These are phyloP conservation scores for Phytophthora rubi DNA, from an alignment of 352 stramenopile genomes.

Conservation along the genomic window DNA sequence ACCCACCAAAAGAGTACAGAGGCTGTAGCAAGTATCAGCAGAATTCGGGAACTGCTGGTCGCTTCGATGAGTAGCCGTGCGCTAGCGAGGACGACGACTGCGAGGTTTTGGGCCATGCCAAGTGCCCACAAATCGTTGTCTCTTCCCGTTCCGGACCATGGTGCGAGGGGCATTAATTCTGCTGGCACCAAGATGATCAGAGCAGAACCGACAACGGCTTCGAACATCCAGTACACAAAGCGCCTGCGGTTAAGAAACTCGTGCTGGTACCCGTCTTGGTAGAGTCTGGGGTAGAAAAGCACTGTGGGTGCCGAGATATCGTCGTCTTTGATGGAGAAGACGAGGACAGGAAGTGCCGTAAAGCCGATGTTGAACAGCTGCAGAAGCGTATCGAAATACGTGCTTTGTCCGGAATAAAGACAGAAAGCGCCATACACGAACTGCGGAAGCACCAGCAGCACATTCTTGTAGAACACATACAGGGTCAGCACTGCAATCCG, in stretches of 20 bases:
- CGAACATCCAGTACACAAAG: slow-evolving; percentile 68
- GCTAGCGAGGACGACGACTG: slow-evolving; percentile 64
- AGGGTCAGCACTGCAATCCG: slow-evolving; percentile 70
- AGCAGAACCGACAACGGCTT: slow-evolving; percentile 54
- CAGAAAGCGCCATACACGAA: slow-evolving; percentile 80
- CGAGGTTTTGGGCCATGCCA: slow-evolving; percentile 70
- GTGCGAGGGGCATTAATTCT: slow-evolving; percentile 45
- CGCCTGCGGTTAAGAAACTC: slow-evolving; percentile 55
- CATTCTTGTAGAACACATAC: slow-evolving; percentile 92
- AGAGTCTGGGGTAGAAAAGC: slow-evolving; percentile 58
- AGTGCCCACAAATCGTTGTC: slow-evolving; percentile 78
- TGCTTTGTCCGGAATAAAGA: slow-evolving; percentile 79
- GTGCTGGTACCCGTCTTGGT: slow-evolving; percentile 57
- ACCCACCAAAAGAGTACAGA: slow-evolving; percentile 62
- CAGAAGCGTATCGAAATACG: slow-evolving; percentile 79
- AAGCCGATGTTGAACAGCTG: slow-evolving; percentile 87
- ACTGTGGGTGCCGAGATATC: slow-evolving; percentile 55
- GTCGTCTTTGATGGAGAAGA: slow-evolving; percentile 65
- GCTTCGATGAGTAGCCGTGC: slow-evolving; percentile 57
- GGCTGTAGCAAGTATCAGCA: slow-evolving; percentile 40
- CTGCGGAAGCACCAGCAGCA: slow-evolving; percentile 78
- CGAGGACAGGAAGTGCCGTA: slow-evolving; percentile 73
- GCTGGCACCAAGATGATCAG: slow-evolving; percentile 57
- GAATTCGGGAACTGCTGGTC: slow-evolving; percentile 32
- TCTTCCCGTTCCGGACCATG: slow-evolving; percentile 52